Percentiles rank a stretch among this genome's conserved stretches.
Conservation (phyloP, 768 basidiomycete genomes). For the Rhizopogon vesiculosus region DNA sequence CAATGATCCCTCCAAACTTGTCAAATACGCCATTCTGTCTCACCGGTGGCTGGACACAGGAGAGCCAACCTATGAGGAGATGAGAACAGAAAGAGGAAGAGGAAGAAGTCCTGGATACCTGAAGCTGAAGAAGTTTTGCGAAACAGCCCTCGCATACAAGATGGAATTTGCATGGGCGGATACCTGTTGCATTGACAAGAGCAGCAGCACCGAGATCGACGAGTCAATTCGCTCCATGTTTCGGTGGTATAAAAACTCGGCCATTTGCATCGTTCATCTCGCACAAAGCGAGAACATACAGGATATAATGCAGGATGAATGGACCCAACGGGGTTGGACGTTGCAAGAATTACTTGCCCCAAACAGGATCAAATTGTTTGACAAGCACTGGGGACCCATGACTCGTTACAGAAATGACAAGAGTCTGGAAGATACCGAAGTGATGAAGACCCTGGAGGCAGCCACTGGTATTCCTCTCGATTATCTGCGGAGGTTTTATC, state of each 20-base stretch:
- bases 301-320: background rate
- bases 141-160: background rate
- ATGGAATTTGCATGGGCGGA: conserved; percentile 4
- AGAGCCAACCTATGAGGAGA: background rate
- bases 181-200: conserved; percentile 9
- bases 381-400: background rate
- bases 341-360: conserved; percentile 3
- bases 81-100: too few relatives aligned
- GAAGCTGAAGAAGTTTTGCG: background rate
- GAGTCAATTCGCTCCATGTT: conserved; percentile 13
- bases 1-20: background rate
- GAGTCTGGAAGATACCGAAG: too few relatives aligned
- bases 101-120: background rate
- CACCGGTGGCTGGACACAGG: background rate
- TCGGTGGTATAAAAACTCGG: conserved; percentile 8
- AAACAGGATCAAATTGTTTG: background rate
- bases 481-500: too few relatives aligned
- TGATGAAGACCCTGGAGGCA: too few relatives aligned
- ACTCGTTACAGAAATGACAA: too few relatives aligned
- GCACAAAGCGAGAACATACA: background rate
- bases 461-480: too few relatives aligned
- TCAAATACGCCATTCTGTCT: background rate
- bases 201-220: conserved; percentile 9
- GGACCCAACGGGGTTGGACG: conserved; percentile 4
- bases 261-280: conserved; percentile 6